Base-by-base conservation (phyloP, 495 filamentous ascomycete species). In the Cercophora samala region DNA sequence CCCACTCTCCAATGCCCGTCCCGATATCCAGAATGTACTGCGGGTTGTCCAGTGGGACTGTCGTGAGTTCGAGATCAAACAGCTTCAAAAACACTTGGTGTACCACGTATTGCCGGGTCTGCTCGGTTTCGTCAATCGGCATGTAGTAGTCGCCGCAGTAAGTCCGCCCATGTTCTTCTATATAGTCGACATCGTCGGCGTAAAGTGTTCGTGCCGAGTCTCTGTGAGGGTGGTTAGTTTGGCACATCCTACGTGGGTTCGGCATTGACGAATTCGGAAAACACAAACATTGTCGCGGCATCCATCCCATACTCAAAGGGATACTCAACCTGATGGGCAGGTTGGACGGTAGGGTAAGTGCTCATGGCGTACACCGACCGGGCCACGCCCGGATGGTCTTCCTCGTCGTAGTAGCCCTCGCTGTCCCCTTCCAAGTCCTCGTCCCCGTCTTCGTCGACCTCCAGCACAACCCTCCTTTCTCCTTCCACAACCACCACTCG, bases 111-210 rank as follows among this genome's bases (percentile, higher is more conserved):
- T 90, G 79, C 32, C 91, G 88, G 19, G 85, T 89, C 71, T 91
- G 88, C 72, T 94, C 91, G 51, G 83, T 76, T 65, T 90, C 85
- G 70, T 93, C 91, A 75, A 89, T 88, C 32, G 91, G 91, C 87
- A 92, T 89, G 75, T 83, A 89, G 76, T 92, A 93, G 63, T 80
- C 79, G 29, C 84, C 81, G 73, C 84, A 88, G 75, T 94, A 94
- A 66, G 84, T 82, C 22, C 90, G 86, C 53, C 82, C 87, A 76
- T 92, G 84, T 69, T 92, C 89, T 21, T 81, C 68, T 37, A 85
- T 73, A 67, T 83, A 84, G 66, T 85, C 79, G 60, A 90, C 75
- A 65, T 84, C 82, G 8, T 82, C 74, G 62, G 83, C 82, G 63
- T 84, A 85, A 60, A 89, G 75, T 5, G 88, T 90, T 61, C 81